Conservation (phyloP, 139 green algal species). For the Chlamydomonas sp. region DNA sequence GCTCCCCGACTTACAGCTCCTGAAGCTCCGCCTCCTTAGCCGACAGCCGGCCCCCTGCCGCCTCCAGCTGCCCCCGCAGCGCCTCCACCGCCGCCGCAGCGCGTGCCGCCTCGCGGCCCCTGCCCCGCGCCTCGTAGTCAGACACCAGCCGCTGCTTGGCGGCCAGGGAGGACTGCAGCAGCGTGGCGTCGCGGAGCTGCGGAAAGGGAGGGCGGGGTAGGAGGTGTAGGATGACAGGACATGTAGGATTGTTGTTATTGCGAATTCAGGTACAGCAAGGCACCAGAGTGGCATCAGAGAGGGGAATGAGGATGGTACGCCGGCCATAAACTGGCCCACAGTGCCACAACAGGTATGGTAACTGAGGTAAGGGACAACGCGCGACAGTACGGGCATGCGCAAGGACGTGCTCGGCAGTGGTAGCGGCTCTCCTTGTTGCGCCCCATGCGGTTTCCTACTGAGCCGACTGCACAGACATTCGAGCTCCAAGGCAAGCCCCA, state of each 20-base stretch:
- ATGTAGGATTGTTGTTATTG: background rate
- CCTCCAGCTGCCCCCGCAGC: constrained; percentile 31
- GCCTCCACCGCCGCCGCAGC: constrained; percentile 1
- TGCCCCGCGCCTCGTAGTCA: constrained; percentile 30
- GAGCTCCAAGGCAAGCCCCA: too few relatives aligned
- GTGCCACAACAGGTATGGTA: too few relatives aligned
- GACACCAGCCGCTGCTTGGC: constrained; percentile 1
- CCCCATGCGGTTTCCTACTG: too few relatives aligned
- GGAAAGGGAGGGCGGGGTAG: background rate
- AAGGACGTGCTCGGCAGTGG: too few relatives aligned
- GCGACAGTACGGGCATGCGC: too few relatives aligned
- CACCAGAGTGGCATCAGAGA: too few relatives aligned
- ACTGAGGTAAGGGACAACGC: too few relatives aligned
- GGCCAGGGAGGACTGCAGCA: constrained; percentile 13
- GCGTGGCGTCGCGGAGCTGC: constrained; percentile 29
- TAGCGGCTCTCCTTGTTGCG: too few relatives aligned
- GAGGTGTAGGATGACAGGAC: background rate
- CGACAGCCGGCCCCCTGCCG: constrained; percentile 5
- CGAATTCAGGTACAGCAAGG: too few relatives aligned
- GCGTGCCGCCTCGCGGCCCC: constrained; percentile 13
- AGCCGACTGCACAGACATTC: too few relatives aligned
- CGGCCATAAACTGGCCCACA: too few relatives aligned
- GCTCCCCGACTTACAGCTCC: background rate
- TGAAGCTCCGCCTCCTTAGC: constrained; percentile 1
- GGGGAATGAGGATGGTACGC: too few relatives aligned